Evolutionary conservation across 2,329 filamentous ascomycete species (phyloP), one percentile per base, ranked within the genome.

Genomic region (Fusarium praegraminearum): DNA sequence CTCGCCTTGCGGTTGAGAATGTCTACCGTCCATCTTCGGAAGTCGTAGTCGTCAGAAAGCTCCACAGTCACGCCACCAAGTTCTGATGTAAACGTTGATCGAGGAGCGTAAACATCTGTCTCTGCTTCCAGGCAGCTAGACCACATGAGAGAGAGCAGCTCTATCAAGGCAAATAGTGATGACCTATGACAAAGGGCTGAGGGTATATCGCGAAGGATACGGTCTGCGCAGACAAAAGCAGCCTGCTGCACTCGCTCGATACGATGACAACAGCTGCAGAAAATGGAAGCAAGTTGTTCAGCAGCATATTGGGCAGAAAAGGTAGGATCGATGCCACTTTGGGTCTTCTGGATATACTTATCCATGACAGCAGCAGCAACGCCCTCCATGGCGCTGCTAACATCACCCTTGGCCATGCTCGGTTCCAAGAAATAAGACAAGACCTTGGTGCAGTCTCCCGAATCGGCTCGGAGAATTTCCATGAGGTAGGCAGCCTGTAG

Each of bases 291-390:
- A 51, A 99, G 87, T 79, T 99, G 94, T 43, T 90, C 88, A 2
- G 96, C 94, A n/a, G 95, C 89, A 77, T 94, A 95, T 20, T 94
- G 92, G 3, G 95, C 93, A n/a, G 94, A 94, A 78, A 97, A 98
- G 13, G 88, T 88, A 28, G 92, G 89, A 64, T 91, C 86, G 28
- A 86, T 85, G 10, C 91, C 93, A 16, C 86, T 86, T 13, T 96
- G 80, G 0, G 93, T 93, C 78, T 91, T 93, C 32, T 85, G 83
- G 54, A 98, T 81, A 77, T 98, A 99, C 33, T 89, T 90, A 57
- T 91, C 89, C 43, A 98, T 88, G 20, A 94, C 91, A 16, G 89
- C 87, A n/a, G 82, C 78, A 43, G 87, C 85, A 62, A 91, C 86
- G 11, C 86, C 86, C 67, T 90, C 88, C 89, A 91, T 91, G 30